These are phyloP conservation scores for Leishmania aethiopica DNA, from an alignment of 208 protist genomes.

Conservation along the genomic window DNA sequence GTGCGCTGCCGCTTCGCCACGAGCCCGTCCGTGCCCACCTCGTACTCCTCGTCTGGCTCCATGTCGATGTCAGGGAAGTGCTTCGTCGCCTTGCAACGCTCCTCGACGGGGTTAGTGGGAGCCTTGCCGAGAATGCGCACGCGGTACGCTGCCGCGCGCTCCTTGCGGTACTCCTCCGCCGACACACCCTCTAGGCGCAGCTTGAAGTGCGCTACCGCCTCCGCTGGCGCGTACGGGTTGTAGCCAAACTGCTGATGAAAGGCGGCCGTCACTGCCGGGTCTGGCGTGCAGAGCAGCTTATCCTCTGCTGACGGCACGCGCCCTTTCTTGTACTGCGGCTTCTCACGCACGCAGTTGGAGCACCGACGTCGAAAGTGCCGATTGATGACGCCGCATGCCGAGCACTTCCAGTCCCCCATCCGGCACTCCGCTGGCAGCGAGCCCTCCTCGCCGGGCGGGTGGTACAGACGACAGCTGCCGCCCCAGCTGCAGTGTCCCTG, in stretches of 20 bases:
- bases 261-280: constrained; percentile 49
- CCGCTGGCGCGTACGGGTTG: constrained; percentile 64
- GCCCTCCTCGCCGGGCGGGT: constrained; percentile 89
- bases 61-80: constrained; percentile 86
- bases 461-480: constrained; percentile 71
- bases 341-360: constrained; percentile 89
- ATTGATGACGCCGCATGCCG: constrained; percentile 90
- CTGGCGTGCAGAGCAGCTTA: constrained; percentile 66
- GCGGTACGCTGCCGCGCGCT: constrained; percentile 79
- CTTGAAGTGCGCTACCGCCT: constrained; percentile 79
- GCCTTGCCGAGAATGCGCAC: constrained; percentile 69
- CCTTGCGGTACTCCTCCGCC: constrained; percentile 58
- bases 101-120: constrained; percentile 61
- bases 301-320: constrained; percentile 64
- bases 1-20: constrained; percentile 42
- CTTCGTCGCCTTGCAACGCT: constrained; percentile 61
- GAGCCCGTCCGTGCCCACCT: constrained; percentile 23
- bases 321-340: constrained; percentile 89
- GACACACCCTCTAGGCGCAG: constrained; percentile 48
- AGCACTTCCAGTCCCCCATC: constrained; percentile 92
- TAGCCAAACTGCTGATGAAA: constrained; percentile 90
- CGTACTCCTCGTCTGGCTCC: constrained; percentile 52
- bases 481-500: constrained; percentile 89
- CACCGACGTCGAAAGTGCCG: constrained; percentile 91
- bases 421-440: constrained; percentile 86